Evolutionary conservation across 306 rosid species (phyloP).

Genomic region (Fragaria nilgerrensis): DNA sequence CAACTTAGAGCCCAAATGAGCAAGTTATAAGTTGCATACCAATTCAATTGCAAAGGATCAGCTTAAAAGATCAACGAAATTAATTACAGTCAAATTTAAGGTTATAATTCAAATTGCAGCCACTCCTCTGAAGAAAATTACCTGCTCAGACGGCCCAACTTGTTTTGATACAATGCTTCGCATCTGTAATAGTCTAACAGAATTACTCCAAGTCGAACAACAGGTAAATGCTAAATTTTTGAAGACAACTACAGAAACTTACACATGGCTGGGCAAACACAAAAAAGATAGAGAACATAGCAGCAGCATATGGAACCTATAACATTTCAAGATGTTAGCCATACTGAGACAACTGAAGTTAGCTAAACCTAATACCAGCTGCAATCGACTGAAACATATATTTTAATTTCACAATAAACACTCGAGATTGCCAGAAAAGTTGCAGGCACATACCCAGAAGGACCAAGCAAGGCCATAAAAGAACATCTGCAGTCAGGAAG

Average conservation of each 20-base stretch:
- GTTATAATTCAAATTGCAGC: conserved; percentile 3
- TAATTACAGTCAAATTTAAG: background rate
- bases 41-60: background rate
- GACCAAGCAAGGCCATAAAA: conserved; percentile 85
- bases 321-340: conserved; percentile 21
- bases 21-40: background rate
- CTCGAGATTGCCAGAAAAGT: conserved; percentile 19
- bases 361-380: background rate
- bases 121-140: conserved; percentile 20
- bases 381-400: background rate
- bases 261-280: conserved; percentile 91
- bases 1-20: background rate
- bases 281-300: conserved; percentile 68
- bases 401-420: background rate
- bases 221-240: conserved; percentile 4
- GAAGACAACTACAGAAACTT: conserved; percentile 40
- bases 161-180: conserved; percentile 92
- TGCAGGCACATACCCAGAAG: conserved; percentile 59
- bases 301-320: conserved; percentile 85
- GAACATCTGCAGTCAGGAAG: conserved; percentile 70
- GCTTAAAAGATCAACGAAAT: background rate
- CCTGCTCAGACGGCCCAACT: conserved; percentile 84
- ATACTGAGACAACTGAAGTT: background rate
- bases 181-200: conserved; percentile 46
- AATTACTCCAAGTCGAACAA: conserved; percentile 11